Evolutionary conservation across 257 asterid species (phyloP).

Genomic region (Gentiana straminea): DNA sequence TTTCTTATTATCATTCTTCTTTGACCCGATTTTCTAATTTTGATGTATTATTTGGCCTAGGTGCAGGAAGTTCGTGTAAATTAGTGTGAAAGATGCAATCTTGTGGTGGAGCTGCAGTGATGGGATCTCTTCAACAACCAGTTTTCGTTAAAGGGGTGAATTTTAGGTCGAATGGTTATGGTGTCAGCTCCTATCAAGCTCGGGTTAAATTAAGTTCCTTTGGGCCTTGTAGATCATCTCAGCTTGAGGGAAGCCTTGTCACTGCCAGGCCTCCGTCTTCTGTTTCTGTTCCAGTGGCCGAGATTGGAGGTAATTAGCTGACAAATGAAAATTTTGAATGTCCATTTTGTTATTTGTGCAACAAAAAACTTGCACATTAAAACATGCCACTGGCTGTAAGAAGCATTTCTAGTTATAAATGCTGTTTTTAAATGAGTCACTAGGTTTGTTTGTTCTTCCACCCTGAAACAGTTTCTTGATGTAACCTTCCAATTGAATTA

Average conservation of each 20-base stretch:
- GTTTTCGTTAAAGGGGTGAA: constrained; percentile 28
- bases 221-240: constrained; percentile 44
- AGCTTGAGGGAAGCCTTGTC: constrained; percentile 50
- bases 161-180: constrained; percentile 29
- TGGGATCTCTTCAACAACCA: constrained; percentile 49
- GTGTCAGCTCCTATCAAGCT: constrained; percentile 18
- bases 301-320: constrained; percentile 31
- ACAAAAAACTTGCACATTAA: no score
- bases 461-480: no score
- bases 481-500: neutral
- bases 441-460: no score
- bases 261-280: constrained; percentile 57
- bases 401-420: no score
- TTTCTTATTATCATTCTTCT: no score
- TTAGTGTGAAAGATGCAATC: constrained; percentile 32
- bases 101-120: constrained; percentile 46
- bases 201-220: constrained; percentile 28
- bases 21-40: no score
- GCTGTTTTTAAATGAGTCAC: no score
- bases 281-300: constrained; percentile 38
- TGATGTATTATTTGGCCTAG: no score
- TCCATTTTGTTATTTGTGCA: neutral
- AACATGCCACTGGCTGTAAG: no score
- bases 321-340: no score
- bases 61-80: constrained; percentile 4